Conservation (phyloP, 176 grass and related monocot species). For the Oryza officinalis region DNA sequence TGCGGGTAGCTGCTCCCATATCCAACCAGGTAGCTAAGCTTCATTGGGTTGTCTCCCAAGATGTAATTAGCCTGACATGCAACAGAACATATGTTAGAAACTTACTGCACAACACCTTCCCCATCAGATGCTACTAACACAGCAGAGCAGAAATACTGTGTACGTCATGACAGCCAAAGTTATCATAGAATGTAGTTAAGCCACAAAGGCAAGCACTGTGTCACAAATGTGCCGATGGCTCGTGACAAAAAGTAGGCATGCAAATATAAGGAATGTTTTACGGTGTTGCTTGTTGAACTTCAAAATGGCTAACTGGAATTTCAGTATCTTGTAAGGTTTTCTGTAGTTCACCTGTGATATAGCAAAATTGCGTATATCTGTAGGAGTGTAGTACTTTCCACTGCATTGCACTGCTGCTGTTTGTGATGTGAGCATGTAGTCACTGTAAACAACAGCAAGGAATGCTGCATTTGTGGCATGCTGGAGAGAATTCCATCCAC, state of each 20-base stretch:
- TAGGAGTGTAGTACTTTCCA: slow-evolving; percentile 76
- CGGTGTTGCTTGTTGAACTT: slow-evolving; percentile 4
- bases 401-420: slow-evolving; percentile 82
- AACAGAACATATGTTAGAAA: slow-evolving; percentile 39
- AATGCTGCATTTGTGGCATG: slow-evolving; percentile 85
- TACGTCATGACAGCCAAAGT: not conserved
- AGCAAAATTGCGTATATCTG: slow-evolving; percentile 87
- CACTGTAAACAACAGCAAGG: slow-evolving; percentile 87
- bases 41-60: slow-evolving; percentile 90
- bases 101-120: not conserved
- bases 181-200: not conserved
- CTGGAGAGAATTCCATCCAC: slow-evolving; percentile 86
- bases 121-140: not conserved
- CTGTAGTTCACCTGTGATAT: slow-evolving; percentile 60
- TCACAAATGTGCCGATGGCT: not conserved
- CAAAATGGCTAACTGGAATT: not conserved
- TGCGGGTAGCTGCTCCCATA: slow-evolving; percentile 81
- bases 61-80: slow-evolving; percentile 74
- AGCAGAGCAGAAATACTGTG: not conserved
- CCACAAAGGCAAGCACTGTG: not conserved
- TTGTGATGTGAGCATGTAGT: slow-evolving; percentile 89
- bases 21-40: slow-evolving; percentile 95
- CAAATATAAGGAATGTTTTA: not conserved
- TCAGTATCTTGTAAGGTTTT: slow-evolving; percentile 1
- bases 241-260: not conserved